A percentile compares a stretch with the other conserved stretches of the same genome.
Conservation (phyloP, 2,329 filamentous ascomycete species). For the Cryphonectria japonica region DNA sequence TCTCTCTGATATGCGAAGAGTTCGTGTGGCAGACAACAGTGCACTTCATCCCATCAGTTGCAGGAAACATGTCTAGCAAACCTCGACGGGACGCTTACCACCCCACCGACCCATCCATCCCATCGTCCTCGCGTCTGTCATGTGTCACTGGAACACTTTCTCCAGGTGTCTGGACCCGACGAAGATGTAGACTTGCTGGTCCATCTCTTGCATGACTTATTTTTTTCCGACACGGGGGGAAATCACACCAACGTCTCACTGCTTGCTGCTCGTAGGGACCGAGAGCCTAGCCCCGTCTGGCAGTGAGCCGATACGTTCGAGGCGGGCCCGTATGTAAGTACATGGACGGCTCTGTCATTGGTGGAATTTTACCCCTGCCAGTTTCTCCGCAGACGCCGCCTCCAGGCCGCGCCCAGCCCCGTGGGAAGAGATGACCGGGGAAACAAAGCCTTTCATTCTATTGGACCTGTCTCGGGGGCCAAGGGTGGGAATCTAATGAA, state of each 20-base stretch:
- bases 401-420: constrained; percentile 2
- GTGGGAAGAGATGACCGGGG: neutral
- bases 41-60: neutral
- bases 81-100: neutral
- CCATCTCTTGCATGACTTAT: neutral
- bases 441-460: constrained; percentile 1
- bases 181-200: neutral
- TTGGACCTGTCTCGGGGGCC: neutral
- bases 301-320: constrained; percentile 3
- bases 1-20: neutral
- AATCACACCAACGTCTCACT: neutral
- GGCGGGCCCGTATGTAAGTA: neutral
- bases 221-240: neutral
- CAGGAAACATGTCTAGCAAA: neutral
- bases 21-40: neutral
- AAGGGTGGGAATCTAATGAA: neutral
- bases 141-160: constrained; percentile 3
- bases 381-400: constrained; percentile 20
- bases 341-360: constrained; percentile 13
- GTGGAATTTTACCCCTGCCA: constrained; percentile 17
- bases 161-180: neutral
- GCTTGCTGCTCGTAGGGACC: neutral
- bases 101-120: neutral
- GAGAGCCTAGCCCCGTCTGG: neutral
- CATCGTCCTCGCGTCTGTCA: constrained; percentile 1